A percentile compares a stretch with the other conserved stretches of the same genome.
Evolutionary conservation across 768 basidiomycete species (phyloP).

Genomic region (Tricholoma hemisulphureum): DNA sequence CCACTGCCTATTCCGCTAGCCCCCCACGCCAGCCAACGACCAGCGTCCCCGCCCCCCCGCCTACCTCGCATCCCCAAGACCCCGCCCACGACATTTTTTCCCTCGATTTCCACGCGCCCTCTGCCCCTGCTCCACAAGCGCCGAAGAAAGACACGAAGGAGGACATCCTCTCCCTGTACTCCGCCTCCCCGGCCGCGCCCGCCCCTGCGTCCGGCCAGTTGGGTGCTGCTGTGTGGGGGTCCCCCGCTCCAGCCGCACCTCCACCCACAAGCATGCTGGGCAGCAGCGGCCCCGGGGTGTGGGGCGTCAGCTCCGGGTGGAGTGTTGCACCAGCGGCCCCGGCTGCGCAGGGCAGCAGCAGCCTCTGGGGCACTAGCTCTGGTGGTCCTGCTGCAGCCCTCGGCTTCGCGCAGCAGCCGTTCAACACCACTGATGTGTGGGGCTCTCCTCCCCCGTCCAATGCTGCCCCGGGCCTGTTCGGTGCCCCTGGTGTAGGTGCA

Average conservation of each 20-base stretch:
- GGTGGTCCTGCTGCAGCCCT: constrained; percentile 18
- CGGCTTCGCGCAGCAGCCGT: constrained; percentile 30
- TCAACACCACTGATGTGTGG: constrained; percentile 63
- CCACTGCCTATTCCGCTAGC: constrained; percentile 31
- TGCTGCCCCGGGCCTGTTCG: constrained; percentile 33
- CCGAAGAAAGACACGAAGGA: constrained; percentile 75
- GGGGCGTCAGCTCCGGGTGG: constrained; percentile 73
- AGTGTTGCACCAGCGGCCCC: constrained; percentile 32
- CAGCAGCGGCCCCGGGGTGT: constrained; percentile 50
- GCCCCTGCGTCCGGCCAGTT: constrained; percentile 40
- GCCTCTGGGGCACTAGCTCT: constrained; percentile 40
- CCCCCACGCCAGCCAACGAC: constrained; percentile 14
- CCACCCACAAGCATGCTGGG: constrained; percentile 57
- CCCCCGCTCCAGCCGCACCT: constrained; percentile 11
- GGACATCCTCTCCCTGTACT: constrained; percentile 83
- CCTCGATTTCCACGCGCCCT: constrained; percentile 78
- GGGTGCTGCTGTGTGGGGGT: constrained; percentile 31
- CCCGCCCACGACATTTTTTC: constrained; percentile 67
- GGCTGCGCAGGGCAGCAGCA: constrained; percentile 35
- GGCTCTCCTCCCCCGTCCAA: constrained; percentile 37
- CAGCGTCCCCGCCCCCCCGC: constrained; percentile 17
- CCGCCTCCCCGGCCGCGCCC: constrained; percentile 39
- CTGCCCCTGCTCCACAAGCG: constrained; percentile 31
- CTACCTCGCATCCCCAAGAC: constrained; percentile 8
- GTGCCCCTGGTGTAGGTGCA: constrained; percentile 25